Evolutionary conservation across 2,329 filamentous ascomycete species (phyloP).

Genomic region (Diaporthe nobilis): DNA sequence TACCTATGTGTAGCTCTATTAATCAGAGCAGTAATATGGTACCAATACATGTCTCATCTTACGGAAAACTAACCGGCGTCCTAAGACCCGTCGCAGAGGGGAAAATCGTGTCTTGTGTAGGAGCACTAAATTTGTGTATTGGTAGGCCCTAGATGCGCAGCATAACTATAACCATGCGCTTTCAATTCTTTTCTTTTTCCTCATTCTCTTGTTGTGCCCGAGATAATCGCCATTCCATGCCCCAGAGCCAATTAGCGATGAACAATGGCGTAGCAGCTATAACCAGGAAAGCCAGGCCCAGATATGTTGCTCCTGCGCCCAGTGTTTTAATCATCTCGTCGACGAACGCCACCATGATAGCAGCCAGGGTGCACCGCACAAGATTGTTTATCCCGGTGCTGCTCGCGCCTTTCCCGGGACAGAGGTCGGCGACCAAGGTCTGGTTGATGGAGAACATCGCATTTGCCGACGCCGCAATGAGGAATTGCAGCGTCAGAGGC

Average conservation of each 20-base stretch:
- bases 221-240: constrained; percentile 14
- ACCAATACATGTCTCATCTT: no score
- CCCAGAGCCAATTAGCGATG: constrained; percentile 18
- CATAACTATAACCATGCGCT: neutral
- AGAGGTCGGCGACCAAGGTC: constrained; percentile 52
- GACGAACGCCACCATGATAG: constrained; percentile 47
- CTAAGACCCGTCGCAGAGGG: no score
- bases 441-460: constrained; percentile 55
- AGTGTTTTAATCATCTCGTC: constrained; percentile 41
- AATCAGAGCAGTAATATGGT: no score
- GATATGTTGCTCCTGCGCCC: constrained; percentile 41
- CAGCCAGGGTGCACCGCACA: constrained; percentile 49
- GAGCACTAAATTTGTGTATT: no score
- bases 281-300: constrained; percentile 38
- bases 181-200: neutral
- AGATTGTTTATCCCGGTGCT: constrained; percentile 54
- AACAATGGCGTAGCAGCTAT: neutral
- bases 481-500: constrained; percentile 49
- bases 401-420: constrained; percentile 50
- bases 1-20: no score
- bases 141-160: no score
- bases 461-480: constrained; percentile 54
- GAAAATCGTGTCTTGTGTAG: no score
- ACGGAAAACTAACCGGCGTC: no score
- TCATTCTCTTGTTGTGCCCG: neutral